Percentiles rank a stretch among this genome's conserved stretches.
Evolutionary conservation across 495 filamentous ascomycete genomes (phyloP).

Genomic region (Penicillium fimorum): DNA sequence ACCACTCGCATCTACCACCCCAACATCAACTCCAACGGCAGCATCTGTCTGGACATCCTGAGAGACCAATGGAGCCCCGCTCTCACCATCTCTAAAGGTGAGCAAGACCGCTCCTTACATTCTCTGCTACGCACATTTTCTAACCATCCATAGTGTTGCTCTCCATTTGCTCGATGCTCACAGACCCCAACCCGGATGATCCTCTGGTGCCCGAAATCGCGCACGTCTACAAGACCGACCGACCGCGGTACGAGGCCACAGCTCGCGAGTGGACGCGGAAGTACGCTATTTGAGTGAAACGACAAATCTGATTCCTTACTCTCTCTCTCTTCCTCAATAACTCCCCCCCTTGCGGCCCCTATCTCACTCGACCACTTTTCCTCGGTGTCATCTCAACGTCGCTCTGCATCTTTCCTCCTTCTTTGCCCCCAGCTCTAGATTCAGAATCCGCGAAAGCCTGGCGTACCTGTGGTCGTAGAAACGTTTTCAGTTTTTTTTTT

Average conservation of each 20-base stretch:
- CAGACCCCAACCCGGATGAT: conserved; percentile 98
- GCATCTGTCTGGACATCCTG: conserved; percentile 97
- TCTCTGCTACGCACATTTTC: background rate
- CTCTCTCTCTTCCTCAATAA: conserved; percentile 6
- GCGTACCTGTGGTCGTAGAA: conserved; percentile 50
- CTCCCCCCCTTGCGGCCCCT: conserved; percentile 11
- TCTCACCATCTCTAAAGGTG: conserved; percentile 97
- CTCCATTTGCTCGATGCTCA: conserved; percentile 99
- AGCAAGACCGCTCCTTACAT: conserved; percentile 13
- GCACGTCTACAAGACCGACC: conserved; percentile 99
- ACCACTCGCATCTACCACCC: conserved; percentile 99
- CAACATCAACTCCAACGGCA: conserved; percentile 99
- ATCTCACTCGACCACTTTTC: conserved; percentile 16
- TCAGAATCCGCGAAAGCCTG: conserved; percentile 37
- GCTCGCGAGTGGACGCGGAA: conserved; percentile 98
- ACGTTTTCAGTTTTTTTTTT: conserved; percentile 31
- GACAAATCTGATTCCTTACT: conserved; percentile 20
- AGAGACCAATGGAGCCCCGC: conserved; percentile 99
- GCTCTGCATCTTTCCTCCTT: conserved; percentile 36
- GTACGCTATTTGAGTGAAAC: conserved; percentile 71
- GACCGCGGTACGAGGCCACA: conserved; percentile 89
- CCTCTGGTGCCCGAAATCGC: conserved; percentile 98
- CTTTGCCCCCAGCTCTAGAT: conserved; percentile 27
- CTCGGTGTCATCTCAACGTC: conserved; percentile 27
- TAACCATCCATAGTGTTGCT: conserved; percentile 68